Evolutionary conservation across 1,284 basidiomycete species (phyloP), one percentile per base, ranked within the genome.

Genomic region (Melampsora americana): DNA sequence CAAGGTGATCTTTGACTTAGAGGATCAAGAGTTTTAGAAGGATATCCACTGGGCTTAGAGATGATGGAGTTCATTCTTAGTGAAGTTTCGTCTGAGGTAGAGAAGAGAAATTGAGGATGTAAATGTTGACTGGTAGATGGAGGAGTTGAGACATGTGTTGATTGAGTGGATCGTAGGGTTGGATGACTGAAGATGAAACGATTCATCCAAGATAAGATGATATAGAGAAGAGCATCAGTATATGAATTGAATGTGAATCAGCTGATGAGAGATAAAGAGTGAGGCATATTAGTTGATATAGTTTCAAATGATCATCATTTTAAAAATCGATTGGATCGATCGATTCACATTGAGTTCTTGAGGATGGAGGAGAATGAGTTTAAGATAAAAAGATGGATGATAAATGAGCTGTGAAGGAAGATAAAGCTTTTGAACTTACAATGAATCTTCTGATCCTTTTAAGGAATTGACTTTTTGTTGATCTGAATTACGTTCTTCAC

Each of bases 161-260:
- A 44, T 56, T 56, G 53, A 56, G n/a, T n/a, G 0, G 53, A 56
- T 56, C 53, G 53, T 23, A 56, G 20, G n/a, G 53, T 28, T 3
- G 53, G 53, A 28, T 56, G 53, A 28, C 53, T 56, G 16, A 44
- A 56, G 53, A 23, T 56, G 53, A 56, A 56, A 56, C 53, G 6
- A 28, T 56, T 5, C 14, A 23, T 56, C 50, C n/a, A 56, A 14
- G 16, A 9, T 4, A 7, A n/a, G 12, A 14, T 12, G 18, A 56
- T 2, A 26, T 12, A 56, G 9, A 56, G 53, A 56, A 23, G 4
- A n/a, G n/a, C 50, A 56, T n/a, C 20, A 44, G 42, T 44, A 14
- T 44, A 42, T 42, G 11, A 35, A 9, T 44, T 44, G 12, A 3
- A 44, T 44, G 42, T 44, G 16, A 14, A 44, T 44, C 12, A 44